These are phyloP conservation scores for Apiotrichum domesticum DNA, from an alignment of 1,284 basidiomycete genomes.

Conservation along the genomic window DNA sequence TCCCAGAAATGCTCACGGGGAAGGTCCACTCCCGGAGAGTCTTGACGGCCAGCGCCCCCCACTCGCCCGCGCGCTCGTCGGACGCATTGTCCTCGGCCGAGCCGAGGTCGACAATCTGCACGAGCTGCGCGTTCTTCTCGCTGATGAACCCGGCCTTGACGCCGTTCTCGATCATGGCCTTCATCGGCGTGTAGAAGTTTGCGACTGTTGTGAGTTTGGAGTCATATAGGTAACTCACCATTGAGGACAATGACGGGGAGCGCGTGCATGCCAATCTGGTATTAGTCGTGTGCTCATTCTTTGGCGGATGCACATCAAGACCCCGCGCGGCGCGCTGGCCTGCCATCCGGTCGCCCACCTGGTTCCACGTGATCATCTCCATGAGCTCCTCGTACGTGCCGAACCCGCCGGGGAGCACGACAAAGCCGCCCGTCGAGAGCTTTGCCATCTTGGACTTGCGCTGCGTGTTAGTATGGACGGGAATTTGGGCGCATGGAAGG, in stretches of 20 bases:
- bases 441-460: slow-evolving; percentile 83
- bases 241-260: slow-evolving; percentile 75
- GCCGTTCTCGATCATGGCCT: slow-evolving; percentile 61
- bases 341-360: slow-evolving; percentile 17
- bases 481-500: too few relatives aligned
- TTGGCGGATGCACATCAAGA: neutral
- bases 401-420: slow-evolving; percentile 82
- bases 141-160: slow-evolving; percentile 70
- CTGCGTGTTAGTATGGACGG: slow-evolving; percentile 10
- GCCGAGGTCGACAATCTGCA: slow-evolving; percentile 64
- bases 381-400: slow-evolving; percentile 91
- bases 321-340: slow-evolving; percentile 3
- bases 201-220: slow-evolving; percentile 50
- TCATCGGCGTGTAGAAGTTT: slow-evolving; percentile 72
- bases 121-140: slow-evolving; percentile 55
- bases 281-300: slow-evolving; percentile 22
- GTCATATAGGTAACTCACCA: slow-evolving; percentile 22
- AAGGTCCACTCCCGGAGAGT: slow-evolving; percentile 61
- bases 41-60: slow-evolving; percentile 65
- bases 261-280: slow-evolving; percentile 77
- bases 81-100: slow-evolving; percentile 54
- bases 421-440: slow-evolving; percentile 63
- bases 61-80: slow-evolving; percentile 53
- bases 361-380: slow-evolving; percentile 80
- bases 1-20: slow-evolving; percentile 24